These are phyloP conservation scores for Boehmeria nivea DNA, from an alignment of 306 rosid species.

Conservation along the genomic window DNA sequence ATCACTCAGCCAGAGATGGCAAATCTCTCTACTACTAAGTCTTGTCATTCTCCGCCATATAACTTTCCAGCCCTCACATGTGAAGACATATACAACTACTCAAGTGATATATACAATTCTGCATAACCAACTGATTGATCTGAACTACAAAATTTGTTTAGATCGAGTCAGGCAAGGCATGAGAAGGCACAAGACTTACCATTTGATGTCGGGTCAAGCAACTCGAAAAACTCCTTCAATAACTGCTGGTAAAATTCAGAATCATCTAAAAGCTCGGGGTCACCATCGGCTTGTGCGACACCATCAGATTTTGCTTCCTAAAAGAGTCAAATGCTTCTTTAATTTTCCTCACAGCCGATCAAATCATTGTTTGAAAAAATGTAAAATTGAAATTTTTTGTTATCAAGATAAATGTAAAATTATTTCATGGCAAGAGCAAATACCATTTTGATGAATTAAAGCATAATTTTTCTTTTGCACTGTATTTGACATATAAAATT, in stretches of 20 bases:
- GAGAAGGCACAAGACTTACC: conserved; percentile 39
- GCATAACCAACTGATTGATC: too few species aligned
- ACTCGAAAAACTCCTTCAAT: conserved; percentile 78
- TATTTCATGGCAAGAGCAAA: not conserved
- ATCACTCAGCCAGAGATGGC: too few species aligned
- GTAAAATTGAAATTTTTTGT: not conserved
- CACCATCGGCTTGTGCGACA: conserved; percentile 36
- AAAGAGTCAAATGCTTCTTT: conserved; percentile 13
- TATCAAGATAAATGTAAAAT: not conserved
- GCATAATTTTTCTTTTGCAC: not conserved
- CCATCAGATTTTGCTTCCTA: conserved; percentile 48
- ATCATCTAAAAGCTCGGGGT: conserved; percentile 82
- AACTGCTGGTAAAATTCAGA: conserved; percentile 85
- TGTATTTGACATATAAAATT: not conserved
- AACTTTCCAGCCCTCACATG: too few species aligned
- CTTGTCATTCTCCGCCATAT: too few species aligned
- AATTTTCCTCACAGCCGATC: not conserved
- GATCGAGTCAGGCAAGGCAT: too few species aligned
- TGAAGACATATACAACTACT: too few species aligned
- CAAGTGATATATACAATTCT: too few species aligned
- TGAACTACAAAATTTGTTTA: too few species aligned
- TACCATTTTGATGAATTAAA: not conserved
- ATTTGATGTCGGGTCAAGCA: conserved; percentile 67
- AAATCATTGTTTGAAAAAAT: too few species aligned
- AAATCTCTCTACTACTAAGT: too few species aligned